These are phyloP conservation scores for Neurospora tetrasperma DNA, from an alignment of 495 filamentous ascomycete species.

Conservation along the genomic window DNA sequence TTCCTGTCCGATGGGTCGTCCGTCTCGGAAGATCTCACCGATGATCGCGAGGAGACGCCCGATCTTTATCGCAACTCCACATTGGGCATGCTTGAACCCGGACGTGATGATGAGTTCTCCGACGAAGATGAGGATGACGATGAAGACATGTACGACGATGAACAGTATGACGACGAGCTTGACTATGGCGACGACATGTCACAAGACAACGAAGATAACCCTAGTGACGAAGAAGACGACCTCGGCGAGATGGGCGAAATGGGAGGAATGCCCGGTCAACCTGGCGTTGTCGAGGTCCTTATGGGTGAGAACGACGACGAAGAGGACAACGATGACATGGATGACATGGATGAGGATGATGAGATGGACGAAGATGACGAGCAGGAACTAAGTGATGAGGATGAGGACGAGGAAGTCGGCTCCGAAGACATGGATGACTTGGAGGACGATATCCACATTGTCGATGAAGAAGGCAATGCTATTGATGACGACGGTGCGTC, in stretches of 20 bases:
- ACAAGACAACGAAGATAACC: conserved; percentile 73
- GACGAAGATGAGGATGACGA: conserved; percentile 57
- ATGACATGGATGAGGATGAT: conserved; percentile 55
- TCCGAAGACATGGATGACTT: conserved; percentile 42
- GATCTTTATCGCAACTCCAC: conserved; percentile 96
- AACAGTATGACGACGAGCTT: conserved; percentile 72
- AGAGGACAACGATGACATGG: conserved; percentile 52
- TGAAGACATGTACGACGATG: conserved; percentile 80
- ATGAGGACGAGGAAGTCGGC: conserved; percentile 40
- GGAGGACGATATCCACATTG: conserved; percentile 45
- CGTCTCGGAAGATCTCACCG: conserved; percentile 65
- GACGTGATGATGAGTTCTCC: conserved; percentile 66
- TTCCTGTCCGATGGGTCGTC: conserved; percentile 76
- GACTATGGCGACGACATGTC: conserved; percentile 77
- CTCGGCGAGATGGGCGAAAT: conserved; percentile 68
- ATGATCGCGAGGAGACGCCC: conserved; percentile 89
- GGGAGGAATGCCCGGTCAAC: conserved; percentile 74
- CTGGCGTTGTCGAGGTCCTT: conserved; percentile 70
- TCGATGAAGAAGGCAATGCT: conserved; percentile 44
- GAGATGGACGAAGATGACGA: conserved; percentile 60
- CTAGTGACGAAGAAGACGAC: conserved; percentile 86
- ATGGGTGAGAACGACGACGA: conserved; percentile 67
- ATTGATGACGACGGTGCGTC: conserved; percentile 42
- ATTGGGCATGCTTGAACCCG: conserved; percentile 85
- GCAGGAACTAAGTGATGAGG: conserved; percentile 39